Evolutionary conservation across 805 yeast species (phyloP), one percentile per base, ranked within the genome.

Genomic region (Kregervanrija delftensis): DNA sequence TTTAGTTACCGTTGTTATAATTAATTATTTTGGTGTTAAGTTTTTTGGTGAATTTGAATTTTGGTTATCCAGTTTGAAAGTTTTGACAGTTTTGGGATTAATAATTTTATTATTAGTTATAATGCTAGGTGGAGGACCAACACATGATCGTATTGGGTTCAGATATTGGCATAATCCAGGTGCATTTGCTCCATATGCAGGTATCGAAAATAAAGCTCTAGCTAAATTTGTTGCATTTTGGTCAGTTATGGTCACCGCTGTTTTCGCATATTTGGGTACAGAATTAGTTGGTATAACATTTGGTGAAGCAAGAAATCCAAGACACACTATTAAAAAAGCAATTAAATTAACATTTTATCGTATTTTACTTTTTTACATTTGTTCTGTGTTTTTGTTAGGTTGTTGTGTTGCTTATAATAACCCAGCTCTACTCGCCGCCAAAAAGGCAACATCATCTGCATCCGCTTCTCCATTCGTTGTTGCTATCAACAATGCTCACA

Each of bases 401-500:
- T 71, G 77, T 68, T 68, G 79, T 55, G 83, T 77, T 44, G 73
- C 80, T 14, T 71, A 74, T 46, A 68, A 67, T 45, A 77, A 77
- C 55, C 67, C 69, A 12, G 55, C 58, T 34, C 65, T 70, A 39
- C 48, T 72, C 40, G 57, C 62, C 44, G 79, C 80, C 12, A 72
- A 77, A n/a, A 48, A 39, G 17, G 72, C 78, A 41, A 43, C 65
- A n/a, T 65, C 76, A 2, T 67, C 72, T 36, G 88, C 90, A 2
- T 73, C 83, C 35, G 89, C 91, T 15, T 83, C 93, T 12, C 95
- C 96, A 35, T 86, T 86, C 56, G 90, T 86, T 43, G 81, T 86
- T 57, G 96, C 95, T 40, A 81, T 86, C 56, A 74, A 74, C 49
- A 75, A 74, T 52, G 85, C 88, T 13, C 63, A 71, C 14, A 85